Base-by-base conservation (phyloP, 352 stramenopile species). In the Stephanocyclus meneghinianus region DNA sequence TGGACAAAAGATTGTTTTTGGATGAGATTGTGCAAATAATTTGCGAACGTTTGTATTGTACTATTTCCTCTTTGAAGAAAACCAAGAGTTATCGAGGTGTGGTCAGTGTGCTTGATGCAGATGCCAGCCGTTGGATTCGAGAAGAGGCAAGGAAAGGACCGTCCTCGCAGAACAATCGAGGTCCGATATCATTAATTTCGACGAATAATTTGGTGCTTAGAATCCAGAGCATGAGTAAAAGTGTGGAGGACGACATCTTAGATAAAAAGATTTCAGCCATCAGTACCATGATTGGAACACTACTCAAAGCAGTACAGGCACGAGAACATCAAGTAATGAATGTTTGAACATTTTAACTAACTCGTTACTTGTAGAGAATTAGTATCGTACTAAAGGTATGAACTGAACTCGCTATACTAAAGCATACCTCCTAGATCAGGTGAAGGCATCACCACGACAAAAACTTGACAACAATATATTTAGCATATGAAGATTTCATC, bases 31-130 rank as follows among this genome's bases (percentile, higher is more conserved):
- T 91, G 15, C 65, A 83, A 51, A 88, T 92, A 40, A 66, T 87
- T 16, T 91, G 87, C 65, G 75, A 69, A 37, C 76, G 87, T 44
- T 56, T 92, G 10, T 40, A 91, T 51, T 32, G 64, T 47, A 80
- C 82, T 37, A 67, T 92, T 16, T 32, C 76, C 55, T 76, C 71
- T 11, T 65, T 87, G 35, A 82, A 83, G 65, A 53, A 65, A 62
- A 62, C 76, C 42, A 74, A 78, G 48, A 79, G 84, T 45, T 85
- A 85, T 21, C 67, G 79, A 51, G 74, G 73, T 44, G 61, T 91
- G 29, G 74, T 91, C 32, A 78, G 73, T 63, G 71, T 87, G 50
- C 62, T 92, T n/a, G 87, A 92, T 81, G 81, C 87, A 21, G 83
- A 91, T 74, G 77, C 89, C 51, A 91, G 78, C 60, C 68, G 83